These are phyloP conservation scores for Backusella westeae DNA, from an alignment of 192 early-diverging fungal genomes.

Conservation along the genomic window DNA sequence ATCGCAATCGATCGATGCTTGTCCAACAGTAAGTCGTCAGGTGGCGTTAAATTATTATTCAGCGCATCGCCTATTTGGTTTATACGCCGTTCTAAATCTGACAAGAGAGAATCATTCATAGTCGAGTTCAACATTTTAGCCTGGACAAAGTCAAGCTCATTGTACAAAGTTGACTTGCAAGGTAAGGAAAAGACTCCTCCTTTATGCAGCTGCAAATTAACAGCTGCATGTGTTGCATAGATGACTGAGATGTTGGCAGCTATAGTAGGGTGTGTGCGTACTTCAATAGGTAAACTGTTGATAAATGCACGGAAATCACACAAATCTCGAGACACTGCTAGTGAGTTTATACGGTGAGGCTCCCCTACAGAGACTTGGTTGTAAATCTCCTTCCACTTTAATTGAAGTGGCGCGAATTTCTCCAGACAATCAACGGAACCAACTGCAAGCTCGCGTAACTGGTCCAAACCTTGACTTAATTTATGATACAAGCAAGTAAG, in stretches of 20 bases:
- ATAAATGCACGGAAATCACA: constrained; percentile 4
- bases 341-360: not conserved
- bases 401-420: constrained; percentile 3
- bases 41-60: not conserved
- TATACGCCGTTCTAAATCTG: constrained; percentile 24
- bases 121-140: constrained; percentile 37
- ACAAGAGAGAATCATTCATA: constrained; percentile 29
- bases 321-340: constrained; percentile 3
- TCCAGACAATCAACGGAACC: constrained; percentile 1
- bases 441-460: constrained; percentile 1
- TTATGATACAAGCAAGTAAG: not conserved
- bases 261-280: not conserved
- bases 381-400: constrained; percentile 5
- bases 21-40: constrained; percentile 5
- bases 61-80: not conserved
- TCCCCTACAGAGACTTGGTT: not conserved
- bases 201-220: constrained; percentile 16
- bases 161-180: constrained; percentile 13
- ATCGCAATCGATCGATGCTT: constrained; percentile 20
- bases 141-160: constrained; percentile 33
- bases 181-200: constrained; percentile 1
- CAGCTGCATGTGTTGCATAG: constrained; percentile 9
- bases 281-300: not conserved
- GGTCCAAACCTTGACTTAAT: not conserved
- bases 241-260: constrained; percentile 1